A percentile compares a stretch with the other conserved stretches of the same genome.
Conservation (phyloP, 352 stramenopile genomes). For the Globisporangium polare region DNA sequence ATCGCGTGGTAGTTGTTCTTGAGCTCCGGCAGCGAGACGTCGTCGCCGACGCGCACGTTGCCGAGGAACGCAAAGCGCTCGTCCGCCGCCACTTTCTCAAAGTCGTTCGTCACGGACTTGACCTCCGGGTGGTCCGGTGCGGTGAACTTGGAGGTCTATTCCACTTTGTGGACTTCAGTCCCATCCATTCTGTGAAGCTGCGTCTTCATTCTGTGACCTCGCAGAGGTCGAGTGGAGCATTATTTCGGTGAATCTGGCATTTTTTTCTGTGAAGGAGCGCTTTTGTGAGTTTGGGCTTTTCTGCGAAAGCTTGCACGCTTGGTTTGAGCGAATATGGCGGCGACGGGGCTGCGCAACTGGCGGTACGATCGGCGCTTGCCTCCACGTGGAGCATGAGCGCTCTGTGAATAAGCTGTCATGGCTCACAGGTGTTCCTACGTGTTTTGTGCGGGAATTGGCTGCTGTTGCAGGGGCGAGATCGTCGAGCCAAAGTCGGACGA, state of each 20-base stretch:
- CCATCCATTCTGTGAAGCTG: too few relatives aligned
- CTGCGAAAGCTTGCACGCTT: too few relatives aligned
- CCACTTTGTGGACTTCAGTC: too few relatives aligned
- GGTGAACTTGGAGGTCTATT: too few relatives aligned
- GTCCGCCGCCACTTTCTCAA: slow-evolving; percentile 86
- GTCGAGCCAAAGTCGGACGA: slow-evolving; percentile 18
- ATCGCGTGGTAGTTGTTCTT: slow-evolving; percentile 91
- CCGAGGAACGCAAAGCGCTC: slow-evolving; percentile 86
- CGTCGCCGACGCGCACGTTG: slow-evolving; percentile 85
- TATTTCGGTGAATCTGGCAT: too few relatives aligned
- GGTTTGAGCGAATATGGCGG: not conserved
- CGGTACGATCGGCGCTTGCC: slow-evolving; percentile 18
- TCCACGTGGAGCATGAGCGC: not conserved
- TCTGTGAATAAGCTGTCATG: too few relatives aligned
- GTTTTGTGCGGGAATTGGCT: not conserved
- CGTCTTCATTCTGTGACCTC: too few relatives aligned
- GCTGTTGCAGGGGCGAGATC: slow-evolving; percentile 22
- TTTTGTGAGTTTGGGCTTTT: too few relatives aligned
- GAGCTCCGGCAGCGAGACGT: slow-evolving; percentile 89
- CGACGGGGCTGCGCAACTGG: slow-evolving; percentile 28
- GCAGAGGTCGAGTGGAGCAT: too few relatives aligned
- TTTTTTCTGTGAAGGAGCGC: too few relatives aligned
- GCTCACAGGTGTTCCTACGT: not conserved
- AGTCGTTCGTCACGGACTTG: slow-evolving; percentile 98
- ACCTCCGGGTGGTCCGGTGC: slow-evolving; percentile 97